Evolutionary conservation across 257 asterid genomes (phyloP), one percentile per base, ranked within the genome.

Genomic region (Gentiana straminea): DNA sequence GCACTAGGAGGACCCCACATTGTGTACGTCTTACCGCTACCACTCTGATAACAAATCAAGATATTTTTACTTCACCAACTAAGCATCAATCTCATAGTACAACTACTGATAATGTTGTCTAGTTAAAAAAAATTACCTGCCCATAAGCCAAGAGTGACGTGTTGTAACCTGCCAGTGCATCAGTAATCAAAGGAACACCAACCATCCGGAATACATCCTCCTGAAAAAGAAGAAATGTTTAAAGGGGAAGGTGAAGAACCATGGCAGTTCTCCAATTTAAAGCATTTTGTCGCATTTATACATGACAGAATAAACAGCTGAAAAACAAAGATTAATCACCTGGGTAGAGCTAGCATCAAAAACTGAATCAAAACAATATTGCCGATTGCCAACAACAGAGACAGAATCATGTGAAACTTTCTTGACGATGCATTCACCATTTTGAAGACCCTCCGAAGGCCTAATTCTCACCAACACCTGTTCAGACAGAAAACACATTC

Each of bases 1-100:
- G 99, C 86, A 65, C 89, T 85, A 13, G 77, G 97, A 11, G 97
- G 95, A 58, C 99, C 97, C 95, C 97, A 92, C 95, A 92, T 83
- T 41, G 99, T 88, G 68, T 75, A 86, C 34, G 97, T 76, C 77
- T 92, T 88, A 32, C 99, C 99, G 73, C 94, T 92, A 48, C 97
- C 97, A 74, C 91, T 92, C 99, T 92, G 62, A 69, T 13, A 67
- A 73, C 51, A 24, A 24, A 50, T 55, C 58, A 59, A 65, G 41
- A 51, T 8, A 47, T 8, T 47, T 3, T 38, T 24, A 24, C 5
- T 49, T 8, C 35, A 55, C 7, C 3, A 45, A 60, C 33, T 41
- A 51, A 13, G 8, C 35, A 32, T 41, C 38, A 51, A 12, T 4
- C 13, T n/a, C 41, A 8, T 34, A 37, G 41, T 8, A 60, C 46